Percentiles rank a stretch among this genome's conserved stretches.
phyloP scores from a whole-genome alignment of 345 rosid species.

The Populus pruinosa region DNA sequence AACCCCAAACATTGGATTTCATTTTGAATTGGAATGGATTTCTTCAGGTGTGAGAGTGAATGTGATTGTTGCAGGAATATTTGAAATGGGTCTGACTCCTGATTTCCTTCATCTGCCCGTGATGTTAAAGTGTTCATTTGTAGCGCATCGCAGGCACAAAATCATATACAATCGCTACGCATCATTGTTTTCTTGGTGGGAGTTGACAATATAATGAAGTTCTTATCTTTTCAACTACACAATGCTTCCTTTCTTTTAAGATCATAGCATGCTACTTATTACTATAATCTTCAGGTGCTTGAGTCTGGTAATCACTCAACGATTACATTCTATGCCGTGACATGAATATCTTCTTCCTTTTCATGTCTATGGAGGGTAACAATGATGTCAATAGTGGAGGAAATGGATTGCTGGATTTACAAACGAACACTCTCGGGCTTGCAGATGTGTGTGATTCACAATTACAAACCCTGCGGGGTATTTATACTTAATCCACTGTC shows the following conservation, averaged over 20 bases:
- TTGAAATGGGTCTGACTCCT: not conserved
- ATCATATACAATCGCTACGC: slow-evolving; percentile 93
- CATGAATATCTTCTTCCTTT: not conserved
- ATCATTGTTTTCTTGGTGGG: slow-evolving; percentile 94
- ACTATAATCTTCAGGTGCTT: not conserved
- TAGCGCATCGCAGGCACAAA: slow-evolving; percentile 97
- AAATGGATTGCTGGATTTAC: not conserved
- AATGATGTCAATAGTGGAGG: not conserved
- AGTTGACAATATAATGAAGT: slow-evolving; percentile 89
- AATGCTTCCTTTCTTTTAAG: not conserved
- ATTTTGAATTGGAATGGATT: too few relatives aligned
- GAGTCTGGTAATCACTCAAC: not conserved
- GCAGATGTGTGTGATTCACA: not conserved
- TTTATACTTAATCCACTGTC: not conserved
- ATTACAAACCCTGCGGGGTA: not conserved
- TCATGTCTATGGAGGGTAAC: not conserved
- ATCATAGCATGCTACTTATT: not conserved
- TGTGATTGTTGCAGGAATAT: not conserved
- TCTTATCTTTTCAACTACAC: not conserved
- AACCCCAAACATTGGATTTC: not conserved
- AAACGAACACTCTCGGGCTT: not conserved
- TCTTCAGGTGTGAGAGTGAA: not conserved
- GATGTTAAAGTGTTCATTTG: slow-evolving; percentile 79
- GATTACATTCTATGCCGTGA: not conserved
- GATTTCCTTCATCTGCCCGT: not conserved